These are phyloP conservation scores for Lunasporangiospora selenospora DNA, from an alignment of 192 early-diverging fungal genomes.

Conservation along the genomic window DNA sequence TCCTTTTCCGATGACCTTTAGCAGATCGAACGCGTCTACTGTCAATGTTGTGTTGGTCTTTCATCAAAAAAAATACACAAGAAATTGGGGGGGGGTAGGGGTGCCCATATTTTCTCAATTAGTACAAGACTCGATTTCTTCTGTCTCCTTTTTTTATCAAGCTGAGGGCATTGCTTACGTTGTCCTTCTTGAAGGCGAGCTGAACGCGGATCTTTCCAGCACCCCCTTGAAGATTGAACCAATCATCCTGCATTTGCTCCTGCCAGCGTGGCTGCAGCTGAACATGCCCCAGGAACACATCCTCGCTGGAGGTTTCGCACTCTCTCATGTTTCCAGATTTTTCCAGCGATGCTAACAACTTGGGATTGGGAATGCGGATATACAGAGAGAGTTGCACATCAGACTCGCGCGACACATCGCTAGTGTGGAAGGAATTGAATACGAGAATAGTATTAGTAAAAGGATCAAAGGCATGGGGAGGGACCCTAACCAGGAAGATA, in stretches of 20 bases:
- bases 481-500: no score
- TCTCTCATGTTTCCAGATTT: slow-evolving; percentile 46
- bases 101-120: no score
- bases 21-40: slow-evolving; percentile 91
- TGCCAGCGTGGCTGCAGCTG: slow-evolving; percentile 60
- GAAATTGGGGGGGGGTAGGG: no score
- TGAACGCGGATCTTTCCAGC: slow-evolving; percentile 77
- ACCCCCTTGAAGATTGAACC: slow-evolving; percentile 67
- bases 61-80: slow-evolving; percentile 22
- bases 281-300: slow-evolving; percentile 62
- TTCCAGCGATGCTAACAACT: slow-evolving; percentile 42
- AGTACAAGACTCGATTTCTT: no score
- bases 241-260: slow-evolving; percentile 66
- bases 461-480: no score
- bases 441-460: no score
- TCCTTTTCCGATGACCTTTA: slow-evolving; percentile 97
- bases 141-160: neutral
- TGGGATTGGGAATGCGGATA: slow-evolving; percentile 55
- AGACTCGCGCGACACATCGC: slow-evolving; percentile 67
- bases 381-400: slow-evolving; percentile 67
- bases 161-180: slow-evolving; percentile 40
- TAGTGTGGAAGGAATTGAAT: slow-evolving; percentile 14
- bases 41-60: slow-evolving; percentile 75
- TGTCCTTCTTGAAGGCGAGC: slow-evolving; percentile 73
- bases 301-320: slow-evolving; percentile 38